These are phyloP conservation scores for Paraglomus occultum DNA, from an alignment of 192 early-diverging fungal species.

Conservation along the genomic window DNA sequence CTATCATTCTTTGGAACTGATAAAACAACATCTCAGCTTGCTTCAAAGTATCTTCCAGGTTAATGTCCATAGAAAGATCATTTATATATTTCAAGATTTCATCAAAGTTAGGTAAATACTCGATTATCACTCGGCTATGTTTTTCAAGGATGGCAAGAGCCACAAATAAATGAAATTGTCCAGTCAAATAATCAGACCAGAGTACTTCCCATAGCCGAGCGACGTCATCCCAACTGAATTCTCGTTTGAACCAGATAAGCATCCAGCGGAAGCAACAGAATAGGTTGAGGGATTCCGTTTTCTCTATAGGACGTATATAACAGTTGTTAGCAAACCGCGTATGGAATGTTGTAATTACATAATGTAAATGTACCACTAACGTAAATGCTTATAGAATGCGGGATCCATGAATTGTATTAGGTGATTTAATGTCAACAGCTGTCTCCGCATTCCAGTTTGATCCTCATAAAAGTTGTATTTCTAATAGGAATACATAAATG, in stretches of 20 bases:
- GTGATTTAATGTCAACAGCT: conserved; percentile 77
- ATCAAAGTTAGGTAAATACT: conserved; percentile 80
- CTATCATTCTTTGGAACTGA: conserved; percentile 52
- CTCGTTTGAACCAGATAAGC: conserved; percentile 95
- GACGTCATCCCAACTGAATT: conserved; percentile 86
- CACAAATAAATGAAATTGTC: conserved; percentile 90
- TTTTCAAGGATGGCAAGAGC: conserved; percentile 93
- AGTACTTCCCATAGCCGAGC: conserved; percentile 88
- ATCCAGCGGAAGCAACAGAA: conserved; percentile 99
- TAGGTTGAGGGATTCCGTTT: conserved; percentile 82
- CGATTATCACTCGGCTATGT: conserved; percentile 77
- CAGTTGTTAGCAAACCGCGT: background rate
- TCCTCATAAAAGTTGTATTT: conserved; percentile 89
- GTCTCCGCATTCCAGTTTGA: conserved; percentile 91
- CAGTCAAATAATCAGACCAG: conserved; percentile 70
- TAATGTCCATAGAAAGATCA: conserved; percentile 77
- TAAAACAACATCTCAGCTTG: conserved; percentile 75
- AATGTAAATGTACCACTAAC: conserved; percentile 30
- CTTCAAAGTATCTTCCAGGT: conserved; percentile 72
- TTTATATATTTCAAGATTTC: conserved; percentile 94
- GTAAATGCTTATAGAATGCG: conserved; percentile 76
- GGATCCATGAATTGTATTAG: conserved; percentile 90
- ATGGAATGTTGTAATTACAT: background rate
- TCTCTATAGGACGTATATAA: conserved; percentile 39
- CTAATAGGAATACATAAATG: conserved; percentile 29